Conservation (phyloP, 1,284 basidiomycete species). For the Ceraceosorus guamensis region DNA sequence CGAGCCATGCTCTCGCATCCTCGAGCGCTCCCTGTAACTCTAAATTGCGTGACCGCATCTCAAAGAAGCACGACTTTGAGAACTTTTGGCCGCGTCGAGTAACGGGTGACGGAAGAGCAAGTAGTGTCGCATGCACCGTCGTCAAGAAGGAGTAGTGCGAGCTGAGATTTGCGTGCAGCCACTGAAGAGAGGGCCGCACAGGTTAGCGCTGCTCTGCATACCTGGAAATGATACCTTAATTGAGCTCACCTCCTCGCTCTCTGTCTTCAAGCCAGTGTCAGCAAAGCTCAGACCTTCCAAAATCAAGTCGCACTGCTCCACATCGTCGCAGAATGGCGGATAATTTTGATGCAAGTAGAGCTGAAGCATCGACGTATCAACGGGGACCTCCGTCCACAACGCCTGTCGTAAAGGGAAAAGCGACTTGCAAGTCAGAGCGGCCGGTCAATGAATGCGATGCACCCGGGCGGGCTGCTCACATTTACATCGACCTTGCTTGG, state of each 20-base stretch:
- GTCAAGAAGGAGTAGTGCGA: constrained; percentile 80
- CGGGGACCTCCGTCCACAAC: constrained; percentile 75
- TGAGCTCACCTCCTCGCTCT: constrained; percentile 60
- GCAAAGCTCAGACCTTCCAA: constrained; percentile 73
- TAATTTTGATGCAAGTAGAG: constrained; percentile 93
- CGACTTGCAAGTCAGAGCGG: constrained; percentile 6
- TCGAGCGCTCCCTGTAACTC: constrained; percentile 46
- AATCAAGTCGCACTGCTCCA: constrained; percentile 67
- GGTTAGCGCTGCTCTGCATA: background rate
- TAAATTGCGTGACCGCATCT: constrained; percentile 44
- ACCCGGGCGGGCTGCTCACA: background rate
- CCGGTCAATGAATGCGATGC: background rate
- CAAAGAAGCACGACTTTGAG: constrained; percentile 54
- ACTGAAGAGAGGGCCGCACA: constrained; percentile 51
- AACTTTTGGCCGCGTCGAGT: constrained; percentile 65
- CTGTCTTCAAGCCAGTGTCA: constrained; percentile 59
- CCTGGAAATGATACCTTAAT: background rate
- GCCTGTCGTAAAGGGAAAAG: constrained; percentile 2
- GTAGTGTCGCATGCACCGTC: constrained; percentile 66
- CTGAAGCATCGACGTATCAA: constrained; percentile 79
- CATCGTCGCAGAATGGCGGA: constrained; percentile 67
- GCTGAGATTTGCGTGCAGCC: constrained; percentile 58
- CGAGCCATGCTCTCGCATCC: constrained; percentile 21
- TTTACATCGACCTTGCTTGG: constrained; percentile 64
- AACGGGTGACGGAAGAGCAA: constrained; percentile 79